These are phyloP conservation scores for Eleusine indica DNA, from an alignment of 176 grass and related monocot genomes.

Conservation along the genomic window DNA sequence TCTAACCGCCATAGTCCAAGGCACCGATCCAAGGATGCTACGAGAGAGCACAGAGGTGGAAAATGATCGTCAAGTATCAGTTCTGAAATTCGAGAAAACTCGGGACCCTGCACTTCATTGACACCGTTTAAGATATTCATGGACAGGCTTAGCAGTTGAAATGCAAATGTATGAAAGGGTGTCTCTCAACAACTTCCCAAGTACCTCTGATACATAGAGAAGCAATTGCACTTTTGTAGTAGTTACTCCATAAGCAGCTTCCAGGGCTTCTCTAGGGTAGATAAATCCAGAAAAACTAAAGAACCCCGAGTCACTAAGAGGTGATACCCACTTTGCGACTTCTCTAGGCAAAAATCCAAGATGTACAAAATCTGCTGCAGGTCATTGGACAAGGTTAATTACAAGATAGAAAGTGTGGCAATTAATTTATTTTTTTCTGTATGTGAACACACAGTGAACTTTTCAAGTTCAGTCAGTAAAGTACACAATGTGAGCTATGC, in stretches of 20 bases:
- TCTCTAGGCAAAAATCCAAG: slow-evolving; percentile 97
- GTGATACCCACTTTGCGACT: slow-evolving; percentile 82
- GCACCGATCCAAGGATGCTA: slow-evolving; percentile 63
- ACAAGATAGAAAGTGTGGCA: background rate
- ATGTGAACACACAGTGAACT: background rate
- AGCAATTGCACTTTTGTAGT: slow-evolving; percentile 60
- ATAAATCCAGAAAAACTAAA: slow-evolving; percentile 89
- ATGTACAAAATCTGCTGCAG: slow-evolving; percentile 61
- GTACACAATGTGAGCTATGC: slow-evolving; percentile 15
- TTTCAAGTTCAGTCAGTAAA: background rate
- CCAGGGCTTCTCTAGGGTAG: slow-evolving; percentile 74
- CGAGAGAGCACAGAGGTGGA: slow-evolving; percentile 65
- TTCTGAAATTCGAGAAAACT: slow-evolving; percentile 67
- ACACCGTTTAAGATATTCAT: slow-evolving; percentile 36
- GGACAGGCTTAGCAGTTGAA: slow-evolving; percentile 12
- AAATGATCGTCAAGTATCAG: slow-evolving; percentile 62
- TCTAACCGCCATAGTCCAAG: slow-evolving; percentile 83
- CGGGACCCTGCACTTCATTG: slow-evolving; percentile 64
- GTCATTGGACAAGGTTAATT: slow-evolving; percentile 29
- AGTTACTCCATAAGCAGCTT: slow-evolving; percentile 69
- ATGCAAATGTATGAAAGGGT: slow-evolving; percentile 12
- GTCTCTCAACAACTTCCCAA: slow-evolving; percentile 21
- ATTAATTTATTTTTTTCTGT: slow-evolving; percentile 22
- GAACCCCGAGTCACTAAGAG: slow-evolving; percentile 78
- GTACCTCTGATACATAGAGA: slow-evolving; percentile 73